Evolutionary conservation across 2,329 filamentous ascomycete genomes (phyloP), one percentile per base, ranked within the genome.

Genomic region (Akanthomyces uredinophilus): DNA sequence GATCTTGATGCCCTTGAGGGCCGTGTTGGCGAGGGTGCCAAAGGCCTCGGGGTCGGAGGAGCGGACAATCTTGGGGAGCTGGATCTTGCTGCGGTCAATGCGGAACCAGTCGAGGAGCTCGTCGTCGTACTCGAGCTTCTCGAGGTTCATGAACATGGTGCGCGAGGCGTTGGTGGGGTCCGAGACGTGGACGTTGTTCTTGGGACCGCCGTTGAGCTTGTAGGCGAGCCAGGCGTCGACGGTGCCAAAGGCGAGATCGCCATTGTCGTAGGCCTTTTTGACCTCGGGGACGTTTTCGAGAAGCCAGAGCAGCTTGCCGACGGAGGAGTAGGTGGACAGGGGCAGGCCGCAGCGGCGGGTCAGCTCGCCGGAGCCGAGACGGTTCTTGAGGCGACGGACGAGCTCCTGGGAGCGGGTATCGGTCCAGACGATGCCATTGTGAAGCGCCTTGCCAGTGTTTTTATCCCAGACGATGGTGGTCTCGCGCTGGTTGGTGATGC

Each of bases 81-180:
- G 81, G 63, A 94, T 76, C 72, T 92, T 92, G 52, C 78, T 83
- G 61, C 78, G 77, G 72, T 93, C 87, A 49, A 94, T 75, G 47
- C 84, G 81, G 77, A 94, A 94, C 78, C 92, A 94, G 52, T 88
- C 81, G 35, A 93, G 78, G 54, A 93, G 81, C 57, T 83, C 81
- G 53, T 89, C 83, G 69, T 91, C 89, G 73, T 94, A 95, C 68
- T 91, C 75, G 50, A 92, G 79, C 1, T 84, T 90, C 69, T 90
- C 81, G 37, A 94, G 81, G 73, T 93, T 91, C 86, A 93, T 91
- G 75, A 95, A 92, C 90, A 93, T 92, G 49, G 91, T 94, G 66
- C 90, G 81, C 3, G 88, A 91, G n/a, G 91, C 90, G 72, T 95
- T 95, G 63, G 89, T 89, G 6, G 88, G 84, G 69, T 95, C 91